Conservation (phyloP, 495 filamentous ascomycete genomes). For the Hypomontagnella monticulosa region DNA sequence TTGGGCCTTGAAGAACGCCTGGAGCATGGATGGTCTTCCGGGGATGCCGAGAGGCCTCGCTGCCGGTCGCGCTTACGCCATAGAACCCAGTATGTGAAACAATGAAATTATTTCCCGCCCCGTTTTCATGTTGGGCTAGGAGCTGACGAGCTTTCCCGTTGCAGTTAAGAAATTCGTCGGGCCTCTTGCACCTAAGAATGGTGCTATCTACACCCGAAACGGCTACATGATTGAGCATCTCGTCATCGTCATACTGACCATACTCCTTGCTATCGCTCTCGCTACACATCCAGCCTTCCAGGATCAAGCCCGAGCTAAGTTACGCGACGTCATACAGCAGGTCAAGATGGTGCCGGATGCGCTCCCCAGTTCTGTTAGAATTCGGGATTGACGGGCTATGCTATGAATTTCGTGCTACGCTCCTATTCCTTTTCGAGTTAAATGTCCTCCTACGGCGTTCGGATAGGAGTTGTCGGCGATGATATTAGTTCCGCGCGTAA, state of each 20-base stretch:
- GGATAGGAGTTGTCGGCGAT: no score
- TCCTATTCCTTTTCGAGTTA: not conserved
- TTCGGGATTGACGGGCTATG: conserved; percentile 18
- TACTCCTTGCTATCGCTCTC: conserved; percentile 36
- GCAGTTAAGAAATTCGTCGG: conserved; percentile 61
- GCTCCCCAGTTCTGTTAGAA: conserved; percentile 34
- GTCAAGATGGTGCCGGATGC: conserved; percentile 29
- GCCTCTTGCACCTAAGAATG: conserved; percentile 43
- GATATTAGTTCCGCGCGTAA: no score
- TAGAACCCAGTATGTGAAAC: conserved; percentile 47
- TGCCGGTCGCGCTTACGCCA: conserved; percentile 51
- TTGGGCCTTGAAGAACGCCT: conserved; percentile 66
- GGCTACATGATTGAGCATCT: conserved; percentile 36
- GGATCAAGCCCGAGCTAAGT: conserved; percentile 32
- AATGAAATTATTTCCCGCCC: no score
- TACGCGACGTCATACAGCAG: conserved; percentile 32
- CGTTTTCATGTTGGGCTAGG: no score
- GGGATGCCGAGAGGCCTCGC: conserved; percentile 56
- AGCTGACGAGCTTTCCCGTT: no score
- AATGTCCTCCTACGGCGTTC: no score
- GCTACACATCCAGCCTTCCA: conserved; percentile 45
- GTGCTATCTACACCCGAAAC: conserved; percentile 3
- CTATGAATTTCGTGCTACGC: not conserved
- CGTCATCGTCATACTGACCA: conserved; percentile 34
- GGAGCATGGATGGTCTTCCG: conserved; percentile 64